Evolutionary conservation across 805 yeast species (phyloP), one percentile per base, ranked within the genome.

Genomic region (Wickerhamiella occidentalis): DNA sequence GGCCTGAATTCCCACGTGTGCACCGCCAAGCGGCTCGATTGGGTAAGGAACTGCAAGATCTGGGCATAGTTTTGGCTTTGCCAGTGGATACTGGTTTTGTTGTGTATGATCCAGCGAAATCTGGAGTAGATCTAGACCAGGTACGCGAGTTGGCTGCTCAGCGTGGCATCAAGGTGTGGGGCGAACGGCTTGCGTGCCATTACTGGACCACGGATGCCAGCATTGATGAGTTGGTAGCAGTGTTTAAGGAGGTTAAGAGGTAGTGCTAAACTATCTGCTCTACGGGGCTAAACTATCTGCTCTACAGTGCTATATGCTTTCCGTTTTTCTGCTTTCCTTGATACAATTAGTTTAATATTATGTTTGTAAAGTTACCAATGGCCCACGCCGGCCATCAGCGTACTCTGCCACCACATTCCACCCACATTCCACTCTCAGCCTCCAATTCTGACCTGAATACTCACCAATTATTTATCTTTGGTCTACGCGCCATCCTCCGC

Each of bases 51-150:
- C 55, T 63, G 37, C 51, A 54, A 28, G 40, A 35, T n/a, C n/a
- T 52, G 44, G 81, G 79, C 9, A 74, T 83, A 50, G 64, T 69
- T 25, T 66, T 84, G 52, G 81, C 77, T 59, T 70, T 76, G n/a
- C 95, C 96, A 2, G 82, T 79, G 2, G 79, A 87, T 53, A 82
- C 95, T 11, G 86, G 81, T 62, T 85, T 88, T 64, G 87, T 88
- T 40, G 85, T 85, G 59, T 58, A 85, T n/a, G 90, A 87, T 61
- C 65, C 77, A 22, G 62, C 61, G 45, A 64, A 64, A 35, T 75
- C 75, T 55, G 69, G 69, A 47, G 74, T 86, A 64, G 76, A 80
- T 60, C 77, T 80, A 23, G 73, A 65, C 17, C 69, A 70, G 26
- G 65, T 85, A 51, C 71, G 70, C 22, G 71, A 73, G 55, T 66